phyloP scores from a whole-genome alignment of 352 stramenopile species.

The Globisporangium rhizosaccharum region DNA sequence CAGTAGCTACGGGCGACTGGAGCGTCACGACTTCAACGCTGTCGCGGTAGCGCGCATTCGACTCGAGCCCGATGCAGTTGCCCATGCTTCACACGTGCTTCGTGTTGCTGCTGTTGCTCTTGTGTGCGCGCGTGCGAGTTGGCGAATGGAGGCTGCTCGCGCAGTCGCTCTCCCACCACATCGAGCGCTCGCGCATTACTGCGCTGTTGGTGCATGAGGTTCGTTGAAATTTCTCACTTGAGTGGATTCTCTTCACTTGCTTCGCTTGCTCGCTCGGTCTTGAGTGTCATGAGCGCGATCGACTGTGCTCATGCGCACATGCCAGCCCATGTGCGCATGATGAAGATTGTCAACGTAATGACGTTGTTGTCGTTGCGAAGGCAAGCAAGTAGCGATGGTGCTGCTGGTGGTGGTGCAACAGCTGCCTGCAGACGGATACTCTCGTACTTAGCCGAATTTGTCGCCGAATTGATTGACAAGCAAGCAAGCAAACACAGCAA shows the following conservation, averaged over 20 bases:
- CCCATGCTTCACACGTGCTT: slow-evolving; percentile 25
- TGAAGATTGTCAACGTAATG: too few relatives aligned
- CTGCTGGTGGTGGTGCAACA: too few relatives aligned
- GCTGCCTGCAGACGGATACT: too few relatives aligned
- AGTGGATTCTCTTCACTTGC: neutral
- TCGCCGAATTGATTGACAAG: neutral
- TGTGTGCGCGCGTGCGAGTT: neutral
- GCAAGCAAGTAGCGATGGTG: too few relatives aligned
- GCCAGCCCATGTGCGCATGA: too few relatives aligned
- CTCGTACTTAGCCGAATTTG: neutral
- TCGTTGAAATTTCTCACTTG: neutral
- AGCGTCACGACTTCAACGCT: slow-evolving; percentile 10
- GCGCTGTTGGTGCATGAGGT: neutral
- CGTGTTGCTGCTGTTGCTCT: neutral
- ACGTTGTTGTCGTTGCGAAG: too few relatives aligned
- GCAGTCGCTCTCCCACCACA: neutral
- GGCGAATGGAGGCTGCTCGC: neutral
- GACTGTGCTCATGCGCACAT: too few relatives aligned
- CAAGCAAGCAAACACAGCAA: neutral
- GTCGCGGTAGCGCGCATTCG: neutral
- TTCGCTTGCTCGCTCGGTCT: neutral
- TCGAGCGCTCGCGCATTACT: neutral
- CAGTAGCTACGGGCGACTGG: slow-evolving; percentile 3
- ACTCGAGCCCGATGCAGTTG: slow-evolving; percentile 44
- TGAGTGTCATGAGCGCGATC: neutral